Conservation (phyloP, 805 yeast genomes). For the Metschnikowia peoriensis region DNA sequence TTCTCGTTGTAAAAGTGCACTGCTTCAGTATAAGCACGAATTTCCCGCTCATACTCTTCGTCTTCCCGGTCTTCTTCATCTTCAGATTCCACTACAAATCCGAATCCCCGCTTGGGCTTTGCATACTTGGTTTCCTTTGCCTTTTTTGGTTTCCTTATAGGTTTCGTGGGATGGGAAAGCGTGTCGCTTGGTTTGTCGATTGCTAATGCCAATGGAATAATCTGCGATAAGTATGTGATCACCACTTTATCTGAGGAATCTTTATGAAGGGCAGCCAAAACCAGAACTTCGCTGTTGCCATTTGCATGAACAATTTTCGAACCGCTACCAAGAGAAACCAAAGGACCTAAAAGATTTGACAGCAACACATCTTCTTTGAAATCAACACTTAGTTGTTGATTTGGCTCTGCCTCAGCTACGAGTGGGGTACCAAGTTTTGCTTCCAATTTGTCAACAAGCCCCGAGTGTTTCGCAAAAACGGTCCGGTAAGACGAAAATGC, state of each 20-base stretch:
- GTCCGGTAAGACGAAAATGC: constrained; percentile 6
- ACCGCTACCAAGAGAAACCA: constrained; percentile 6
- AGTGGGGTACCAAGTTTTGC: constrained; percentile 5
- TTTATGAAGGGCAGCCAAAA: constrained; percentile 6
- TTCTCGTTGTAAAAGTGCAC: constrained; percentile 5
- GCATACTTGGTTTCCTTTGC: constrained; percentile 1
- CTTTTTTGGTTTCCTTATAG: constrained; percentile 1
- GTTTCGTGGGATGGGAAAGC: constrained; percentile 7
- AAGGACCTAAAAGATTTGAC: constrained; percentile 10
- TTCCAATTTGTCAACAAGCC: constrained; percentile 5
- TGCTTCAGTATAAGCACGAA: constrained; percentile 1
- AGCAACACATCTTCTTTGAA: neutral
- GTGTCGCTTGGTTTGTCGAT: constrained; percentile 1
- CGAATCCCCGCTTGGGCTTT: constrained; percentile 16
- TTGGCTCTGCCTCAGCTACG: constrained; percentile 2
- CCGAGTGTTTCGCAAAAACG: constrained; percentile 6
- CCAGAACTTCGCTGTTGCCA: constrained; percentile 3
- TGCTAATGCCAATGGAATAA: constrained; percentile 11
- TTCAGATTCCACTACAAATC: constrained; percentile 11
- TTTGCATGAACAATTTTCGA: constrained; percentile 5
- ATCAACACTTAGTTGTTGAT: neutral
- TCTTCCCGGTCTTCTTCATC: constrained; percentile 2
- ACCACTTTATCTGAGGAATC: constrained; percentile 1
- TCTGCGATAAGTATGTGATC: constrained; percentile 12
- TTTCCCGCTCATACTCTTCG: neutral